Evolutionary conservation across 202 grass and related monocot genomes (phyloP), one percentile per base, ranked within the genome.

Genomic region (Brachypodium distachyon): DNA sequence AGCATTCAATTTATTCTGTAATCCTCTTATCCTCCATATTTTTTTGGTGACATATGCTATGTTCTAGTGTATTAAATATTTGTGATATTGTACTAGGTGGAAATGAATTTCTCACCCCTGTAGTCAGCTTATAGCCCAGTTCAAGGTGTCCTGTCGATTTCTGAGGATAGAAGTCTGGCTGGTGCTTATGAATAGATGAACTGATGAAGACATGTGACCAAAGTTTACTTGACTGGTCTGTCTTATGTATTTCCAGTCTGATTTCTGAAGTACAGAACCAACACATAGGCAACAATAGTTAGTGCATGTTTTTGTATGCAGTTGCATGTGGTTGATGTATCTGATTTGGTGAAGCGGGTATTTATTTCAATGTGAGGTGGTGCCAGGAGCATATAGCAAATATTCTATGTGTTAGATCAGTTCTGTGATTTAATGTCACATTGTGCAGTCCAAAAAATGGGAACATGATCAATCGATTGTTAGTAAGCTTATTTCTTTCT

Each of bases 401-500:
- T 67, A 50, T 40, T 62, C 21, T 12, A 38, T 62, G 48, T 76
- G 2, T 41, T 56, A 46, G 26, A 5, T 38, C 10, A 63, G 5
- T 65, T 84, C 16, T 42, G 21, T 41, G 43, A 69, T 3, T 75
- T 80, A 39, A 49, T 69, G 10, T 75, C 39, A 48, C 13, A n/a
- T n/a, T n/a, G n/a, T n/a, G n/a, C n/a, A n/a, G n/a, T n/a, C n/a
- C n/a, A n/a, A n/a, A 27, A 63, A 86, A 43, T 61, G 55, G 74
- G 51, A 84, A 41, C 31, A 32, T 21, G 6, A 50, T 48, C n/a
- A 57, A n/a, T n/a, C n/a, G n/a, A n/a, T n/a, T n/a, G n/a, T 67
- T 28, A 56, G 41, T 58, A 57, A 80, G 41, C 66, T 76, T 37
- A 31, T 70, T 75, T 77, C 43, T 14, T 81, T 83, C 34, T 61